These are phyloP conservation scores for Candida albicans DNA, from an alignment of 1,139 yeast species.

Conservation along the genomic window DNA sequence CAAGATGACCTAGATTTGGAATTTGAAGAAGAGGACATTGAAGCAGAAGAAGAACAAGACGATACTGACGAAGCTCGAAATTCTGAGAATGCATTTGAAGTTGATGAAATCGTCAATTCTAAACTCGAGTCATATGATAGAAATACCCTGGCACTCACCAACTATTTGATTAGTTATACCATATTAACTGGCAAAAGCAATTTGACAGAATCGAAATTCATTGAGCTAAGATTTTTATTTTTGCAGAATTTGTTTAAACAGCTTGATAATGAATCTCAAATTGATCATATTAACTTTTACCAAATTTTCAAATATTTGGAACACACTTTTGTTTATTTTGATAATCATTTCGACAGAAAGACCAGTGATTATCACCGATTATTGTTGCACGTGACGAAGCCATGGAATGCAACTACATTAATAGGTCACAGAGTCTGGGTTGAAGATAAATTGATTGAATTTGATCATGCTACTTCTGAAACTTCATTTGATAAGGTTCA, in stretches of 20 bases:
- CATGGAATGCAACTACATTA: conserved; percentile 31
- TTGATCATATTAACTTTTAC: conserved; percentile 24
- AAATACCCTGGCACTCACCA: conserved; percentile 32
- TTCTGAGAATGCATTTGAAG: conserved; percentile 10
- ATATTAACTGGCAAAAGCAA: conserved; percentile 24
- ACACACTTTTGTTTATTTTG: conserved; percentile 32
- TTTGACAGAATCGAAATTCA: conserved; percentile 23
- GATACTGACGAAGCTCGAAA: conserved; percentile 15
- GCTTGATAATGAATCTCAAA: conserved; percentile 4
- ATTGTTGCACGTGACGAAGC: conserved; percentile 20
- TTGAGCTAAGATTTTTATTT: conserved; percentile 25
- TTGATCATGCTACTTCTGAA: conserved; percentile 8
- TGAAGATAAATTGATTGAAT: conserved; percentile 17
- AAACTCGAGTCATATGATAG: conserved; percentile 19
- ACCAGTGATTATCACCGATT: conserved; percentile 22
- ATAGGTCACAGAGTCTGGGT: conserved; percentile 36
- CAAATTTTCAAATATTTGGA: conserved; percentile 34
- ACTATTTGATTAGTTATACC: conserved; percentile 34
- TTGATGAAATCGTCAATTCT: conserved; percentile 10
- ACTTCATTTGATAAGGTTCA: background rate
- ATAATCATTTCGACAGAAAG: conserved; percentile 22
- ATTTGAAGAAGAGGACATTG: conserved; percentile 13
- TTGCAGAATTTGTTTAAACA: conserved; percentile 18
- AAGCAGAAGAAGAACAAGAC: conserved; percentile 20
- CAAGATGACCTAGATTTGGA: conserved; percentile 15